Conservation (phyloP, 306 rosid genomes). For the Trichosanthes cucumerina region DNA sequence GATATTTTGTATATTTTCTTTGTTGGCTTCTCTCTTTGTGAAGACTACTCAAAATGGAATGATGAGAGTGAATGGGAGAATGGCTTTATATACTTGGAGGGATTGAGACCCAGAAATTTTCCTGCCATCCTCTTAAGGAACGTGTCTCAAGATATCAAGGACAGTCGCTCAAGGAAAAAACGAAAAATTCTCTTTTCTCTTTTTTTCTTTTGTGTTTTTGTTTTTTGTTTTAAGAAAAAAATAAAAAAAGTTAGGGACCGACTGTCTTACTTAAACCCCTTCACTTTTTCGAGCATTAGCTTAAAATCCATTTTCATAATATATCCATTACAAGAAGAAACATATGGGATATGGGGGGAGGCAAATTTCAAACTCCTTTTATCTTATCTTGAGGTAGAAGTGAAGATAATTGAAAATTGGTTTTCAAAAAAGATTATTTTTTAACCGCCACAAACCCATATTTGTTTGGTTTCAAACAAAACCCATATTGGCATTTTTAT, state of each 20-base stretch:
- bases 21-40: slow-evolving; percentile 12
- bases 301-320: not conserved
- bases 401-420: not conserved
- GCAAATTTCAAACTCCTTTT: not conserved
- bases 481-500: not conserved
- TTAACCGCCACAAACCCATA: not conserved
- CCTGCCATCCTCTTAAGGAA: slow-evolving; percentile 1
- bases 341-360: not conserved
- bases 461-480: not conserved
- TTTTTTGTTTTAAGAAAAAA: not conserved
- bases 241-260: slow-evolving; percentile 1
- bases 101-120: slow-evolving; percentile 19
- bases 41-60: slow-evolving; percentile 22
- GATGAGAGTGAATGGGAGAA: slow-evolving; percentile 13
- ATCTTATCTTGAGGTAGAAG: slow-evolving; percentile 7
- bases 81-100: slow-evolving; percentile 43
- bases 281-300: slow-evolving; percentile 8
- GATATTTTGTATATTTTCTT: slow-evolving; percentile 16
- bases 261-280: not conserved
- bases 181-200: not conserved
- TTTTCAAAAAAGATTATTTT: not conserved
- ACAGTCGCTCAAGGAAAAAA: not conserved
- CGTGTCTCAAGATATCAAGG: slow-evolving; percentile 5
- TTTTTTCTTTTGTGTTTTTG: not conserved
- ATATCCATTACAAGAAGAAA: not conserved